Percentiles rank a stretch among this genome's conserved stretches.
Evolutionary conservation across 1,284 basidiomycete species (phyloP).

Genomic region (Ustilago shanxiensis): DNA sequence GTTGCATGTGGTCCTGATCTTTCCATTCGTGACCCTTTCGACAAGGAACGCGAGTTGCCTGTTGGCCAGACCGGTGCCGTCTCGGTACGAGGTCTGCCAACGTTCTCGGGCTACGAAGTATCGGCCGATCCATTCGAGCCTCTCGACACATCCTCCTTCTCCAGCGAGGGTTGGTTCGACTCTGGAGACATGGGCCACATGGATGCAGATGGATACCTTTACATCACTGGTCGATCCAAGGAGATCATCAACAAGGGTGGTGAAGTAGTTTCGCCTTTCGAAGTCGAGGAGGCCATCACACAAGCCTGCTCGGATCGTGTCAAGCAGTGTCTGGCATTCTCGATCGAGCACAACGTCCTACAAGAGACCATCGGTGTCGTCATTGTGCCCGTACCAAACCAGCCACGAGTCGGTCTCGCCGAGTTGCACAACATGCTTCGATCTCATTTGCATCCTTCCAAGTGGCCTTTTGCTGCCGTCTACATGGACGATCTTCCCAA

Average conservation of each 20-base stretch:
- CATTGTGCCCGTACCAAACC: constrained; percentile 68
- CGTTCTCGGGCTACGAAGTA: constrained; percentile 68
- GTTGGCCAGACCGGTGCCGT: constrained; percentile 68
- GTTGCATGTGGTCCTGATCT: constrained; percentile 68
- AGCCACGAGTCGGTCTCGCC: constrained; percentile 68
- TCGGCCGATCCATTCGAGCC: constrained; percentile 60
- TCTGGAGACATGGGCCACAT: constrained; percentile 70
- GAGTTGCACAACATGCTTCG: constrained; percentile 69
- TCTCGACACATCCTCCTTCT: constrained; percentile 68
- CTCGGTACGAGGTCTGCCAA: constrained; percentile 67
- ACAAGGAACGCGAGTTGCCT: constrained; percentile 66
- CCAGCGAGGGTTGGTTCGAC: constrained; percentile 69
- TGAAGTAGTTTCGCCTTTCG: constrained; percentile 70
- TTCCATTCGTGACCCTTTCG: constrained; percentile 68
- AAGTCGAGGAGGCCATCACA: constrained; percentile 69
- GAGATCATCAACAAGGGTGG: constrained; percentile 71
- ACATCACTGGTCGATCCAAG: constrained; percentile 69
- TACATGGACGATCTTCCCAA: constrained; percentile 70
- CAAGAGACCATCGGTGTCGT: constrained; percentile 70
- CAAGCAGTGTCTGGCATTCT: constrained; percentile 69
- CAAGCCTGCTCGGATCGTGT: constrained; percentile 68
- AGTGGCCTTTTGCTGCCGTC: constrained; percentile 69
- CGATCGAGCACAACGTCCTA: constrained; percentile 68
- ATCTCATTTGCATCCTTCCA: constrained; percentile 67
- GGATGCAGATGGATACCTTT: constrained; percentile 69